These are phyloP conservation scores for Scheffersomyces amazonensis DNA, from an alignment of 805 yeast species.

Conservation along the genomic window DNA sequence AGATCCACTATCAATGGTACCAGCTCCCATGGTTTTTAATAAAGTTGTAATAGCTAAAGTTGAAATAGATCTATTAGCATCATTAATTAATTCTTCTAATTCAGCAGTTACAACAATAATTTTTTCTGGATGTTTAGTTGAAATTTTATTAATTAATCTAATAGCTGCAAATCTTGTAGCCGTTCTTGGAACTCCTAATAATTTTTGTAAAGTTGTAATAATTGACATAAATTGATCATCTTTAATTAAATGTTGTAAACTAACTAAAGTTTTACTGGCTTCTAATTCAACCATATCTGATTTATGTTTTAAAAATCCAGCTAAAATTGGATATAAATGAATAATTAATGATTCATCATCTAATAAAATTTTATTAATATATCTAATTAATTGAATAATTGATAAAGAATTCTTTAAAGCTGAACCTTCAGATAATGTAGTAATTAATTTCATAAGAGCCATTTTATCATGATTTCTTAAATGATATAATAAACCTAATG, in stretches of 20 bases:
- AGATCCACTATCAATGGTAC: conserved; percentile 32
- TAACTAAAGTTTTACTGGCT: conserved; percentile 74
- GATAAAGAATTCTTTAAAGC: conserved; percentile 79
- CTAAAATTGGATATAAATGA: conserved; percentile 61
- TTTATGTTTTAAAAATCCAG: conserved; percentile 72
- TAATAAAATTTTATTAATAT: conserved; percentile 64
- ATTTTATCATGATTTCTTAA: conserved; percentile 88
- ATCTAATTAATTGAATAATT: conserved; percentile 78
- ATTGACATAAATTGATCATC: conserved; percentile 70
- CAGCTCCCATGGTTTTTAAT: conserved; percentile 88
- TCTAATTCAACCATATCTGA: conserved; percentile 90
- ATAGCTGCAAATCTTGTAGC: conserved; percentile 92
- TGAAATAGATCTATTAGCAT: conserved; percentile 85
- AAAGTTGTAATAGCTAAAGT: conserved; percentile 96
- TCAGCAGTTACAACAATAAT: conserved; percentile 78
- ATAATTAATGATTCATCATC: conserved; percentile 68
- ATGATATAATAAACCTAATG: conserved; percentile 84
- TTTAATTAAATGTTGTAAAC: conserved; percentile 50
- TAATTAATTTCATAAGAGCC: conserved; percentile 88
- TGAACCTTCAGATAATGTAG: conserved; percentile 62
- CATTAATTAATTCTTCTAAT: conserved; percentile 82
- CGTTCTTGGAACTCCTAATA: conserved; percentile 83
- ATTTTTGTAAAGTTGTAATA: conserved; percentile 67
- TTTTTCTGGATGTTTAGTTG: conserved; percentile 77
- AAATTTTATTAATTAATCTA: conserved; percentile 80